phyloP scores from a whole-genome alignment of 139 green algal genomes.

The Picochlorum sp. region DNA sequence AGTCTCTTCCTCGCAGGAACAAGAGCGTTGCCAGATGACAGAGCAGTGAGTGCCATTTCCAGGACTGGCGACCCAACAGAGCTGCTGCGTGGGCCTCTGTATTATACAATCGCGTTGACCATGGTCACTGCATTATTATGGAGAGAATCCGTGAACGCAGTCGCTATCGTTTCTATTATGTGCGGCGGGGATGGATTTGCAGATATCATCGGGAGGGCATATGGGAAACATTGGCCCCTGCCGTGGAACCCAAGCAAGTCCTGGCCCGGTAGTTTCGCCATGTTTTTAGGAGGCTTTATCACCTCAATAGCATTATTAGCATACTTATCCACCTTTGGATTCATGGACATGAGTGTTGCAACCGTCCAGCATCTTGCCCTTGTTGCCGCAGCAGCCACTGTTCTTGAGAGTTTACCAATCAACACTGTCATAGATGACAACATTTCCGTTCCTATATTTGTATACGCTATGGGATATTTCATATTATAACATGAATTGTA shows the following conservation, averaged over 20 bases:
- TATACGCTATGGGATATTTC: constrained; percentile 29
- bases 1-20: constrained; percentile 41
- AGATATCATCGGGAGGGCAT: constrained; percentile 81
- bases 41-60: constrained; percentile 64
- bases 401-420: constrained; percentile 80
- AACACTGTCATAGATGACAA: constrained; percentile 85
- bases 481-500: constrained; percentile 1
- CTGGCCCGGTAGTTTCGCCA: constrained; percentile 76
- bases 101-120: constrained; percentile 73
- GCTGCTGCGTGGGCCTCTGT: constrained; percentile 63
- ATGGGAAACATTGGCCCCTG: constrained; percentile 48
- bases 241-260: constrained; percentile 82
- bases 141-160: constrained; percentile 46
- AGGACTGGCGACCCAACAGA: constrained; percentile 29
- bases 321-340: constrained; percentile 4
- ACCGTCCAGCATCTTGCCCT: constrained; percentile 16
- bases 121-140: constrained; percentile 64
- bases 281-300: constrained; percentile 49
- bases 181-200: constrained; percentile 86
- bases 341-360: neutral
- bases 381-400: constrained; percentile 45
- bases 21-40: constrained; percentile 49
- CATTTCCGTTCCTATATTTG: constrained; percentile 69
- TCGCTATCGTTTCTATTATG: constrained; percentile 65
- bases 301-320: neutral